A percentile compares a stretch with the other conserved stretches of the same genome.
Evolutionary conservation across 176 grass and related monocot genomes (phyloP).

Genomic region (Lolium perenne): DNA sequence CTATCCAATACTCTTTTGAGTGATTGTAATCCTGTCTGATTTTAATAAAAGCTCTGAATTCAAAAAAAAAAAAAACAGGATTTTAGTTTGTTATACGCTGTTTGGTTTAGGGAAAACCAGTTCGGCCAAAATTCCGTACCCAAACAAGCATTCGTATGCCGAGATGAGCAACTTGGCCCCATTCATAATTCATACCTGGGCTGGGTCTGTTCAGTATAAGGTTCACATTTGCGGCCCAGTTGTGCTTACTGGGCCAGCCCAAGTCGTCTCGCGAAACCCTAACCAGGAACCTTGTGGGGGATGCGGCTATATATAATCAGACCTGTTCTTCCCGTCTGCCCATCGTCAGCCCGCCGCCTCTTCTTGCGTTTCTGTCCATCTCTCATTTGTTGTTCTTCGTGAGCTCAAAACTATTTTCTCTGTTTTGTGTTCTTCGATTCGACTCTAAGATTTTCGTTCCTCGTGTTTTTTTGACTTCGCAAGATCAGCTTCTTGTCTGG

Average conservation of each 20-base stretch:
- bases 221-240: not conserved
- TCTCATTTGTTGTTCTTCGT: too few species aligned
- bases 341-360: not conserved
- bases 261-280: not conserved
- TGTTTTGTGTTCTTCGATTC: not conserved
- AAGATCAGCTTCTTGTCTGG: conserved; percentile 84
- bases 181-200: not conserved
- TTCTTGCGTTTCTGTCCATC: not conserved
- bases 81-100: too few species aligned
- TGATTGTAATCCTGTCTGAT: too few species aligned
- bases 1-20: too few species aligned
- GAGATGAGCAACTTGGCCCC: too few species aligned
- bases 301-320: not conserved
- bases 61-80: too few species aligned
- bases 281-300: not conserved
- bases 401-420: not conserved
- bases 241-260: not conserved
- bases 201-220: not conserved
- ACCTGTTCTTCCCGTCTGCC: rapidly evolving
- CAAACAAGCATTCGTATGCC: too few species aligned
- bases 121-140: too few species aligned
- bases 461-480: not conserved
- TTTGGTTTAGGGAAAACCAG: too few species aligned
- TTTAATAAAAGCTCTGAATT: too few species aligned
- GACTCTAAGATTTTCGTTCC: not conserved